A percentile compares a stretch with the other conserved stretches of the same genome.
These are phyloP conservation scores for Tremellales sp. DNA, from an alignment of 1,284 basidiomycete genomes.

Conservation along the genomic window DNA sequence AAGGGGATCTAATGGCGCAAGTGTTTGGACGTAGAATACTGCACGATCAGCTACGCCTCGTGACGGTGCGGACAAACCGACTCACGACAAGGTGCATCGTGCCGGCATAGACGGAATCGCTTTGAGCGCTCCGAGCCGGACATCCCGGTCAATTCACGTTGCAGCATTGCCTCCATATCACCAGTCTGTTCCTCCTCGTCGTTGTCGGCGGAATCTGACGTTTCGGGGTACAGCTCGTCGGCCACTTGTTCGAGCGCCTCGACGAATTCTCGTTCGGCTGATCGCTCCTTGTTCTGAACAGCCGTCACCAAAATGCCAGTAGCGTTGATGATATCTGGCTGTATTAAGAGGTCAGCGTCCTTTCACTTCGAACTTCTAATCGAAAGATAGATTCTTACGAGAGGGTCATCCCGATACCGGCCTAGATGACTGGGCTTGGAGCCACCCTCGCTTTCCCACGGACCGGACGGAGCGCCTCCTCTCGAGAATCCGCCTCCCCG, in stretches of 20 bases:
- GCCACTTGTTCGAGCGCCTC: slow-evolving; percentile 37
- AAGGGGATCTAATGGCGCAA: slow-evolving; percentile 33
- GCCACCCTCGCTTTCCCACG: slow-evolving; percentile 1
- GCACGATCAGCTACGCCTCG: not conserved
- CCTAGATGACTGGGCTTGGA: slow-evolving; percentile 13
- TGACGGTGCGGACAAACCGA: not conserved
- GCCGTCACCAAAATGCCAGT: slow-evolving; percentile 38
- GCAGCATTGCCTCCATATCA: slow-evolving; percentile 39
- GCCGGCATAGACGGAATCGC: slow-evolving; percentile 27
- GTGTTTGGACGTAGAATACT: slow-evolving; percentile 36
- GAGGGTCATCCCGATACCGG: slow-evolving; percentile 20
- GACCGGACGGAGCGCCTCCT: not conserved
- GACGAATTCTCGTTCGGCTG: slow-evolving; percentile 40
- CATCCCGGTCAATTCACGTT: slow-evolving; percentile 35
- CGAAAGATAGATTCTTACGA: slow-evolving; percentile 13
- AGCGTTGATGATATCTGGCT: slow-evolving; percentile 32
- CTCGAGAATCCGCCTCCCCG: slow-evolving; percentile 1
- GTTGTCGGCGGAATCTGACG: slow-evolving; percentile 11
- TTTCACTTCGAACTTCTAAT: not conserved
- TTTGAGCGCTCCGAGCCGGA: slow-evolving; percentile 26
- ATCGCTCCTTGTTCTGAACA: slow-evolving; percentile 34
- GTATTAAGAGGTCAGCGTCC: slow-evolving; percentile 2
- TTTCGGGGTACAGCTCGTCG: slow-evolving; percentile 42
- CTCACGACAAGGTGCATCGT: slow-evolving; percentile 10
- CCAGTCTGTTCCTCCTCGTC: slow-evolving; percentile 20